Base-by-base conservation (phyloP, 2,329 filamentous ascomycete genomes). In the Domatiomyces globalis region DNA sequence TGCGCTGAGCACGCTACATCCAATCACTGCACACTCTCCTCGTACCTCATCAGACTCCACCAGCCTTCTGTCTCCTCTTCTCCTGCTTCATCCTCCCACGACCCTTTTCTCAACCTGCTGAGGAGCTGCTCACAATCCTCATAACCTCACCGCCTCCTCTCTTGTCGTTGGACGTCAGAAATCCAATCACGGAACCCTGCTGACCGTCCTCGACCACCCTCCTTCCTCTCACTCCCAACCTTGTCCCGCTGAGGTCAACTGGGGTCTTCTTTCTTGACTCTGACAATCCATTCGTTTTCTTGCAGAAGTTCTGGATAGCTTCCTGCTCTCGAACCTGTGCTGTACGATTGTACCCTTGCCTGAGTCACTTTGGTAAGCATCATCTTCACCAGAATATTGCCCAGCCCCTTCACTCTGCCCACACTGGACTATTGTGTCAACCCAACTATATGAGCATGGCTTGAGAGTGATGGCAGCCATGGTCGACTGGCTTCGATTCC, bases 261-360 rank as follows among this genome's bases (percentile, higher is more conserved):
- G 33, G 33, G 8, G 15, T 39, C 33, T 39, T 33, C 29, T 33
- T 39, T 15, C 33, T 39, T 39, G 33, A 10, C 33, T 39, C 33
- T 39, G 43, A 48, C 46, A 45, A 45, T 57, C 52, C 56, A 54
- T 46, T 58, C 55, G 53, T 56, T 57, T 52, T 49, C 50, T 46
- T 49, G 51, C 46, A 50, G 49, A 51, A 54, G 53, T 60, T 58
- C 58, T 58, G 56, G 58, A 53, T 51, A 60, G 50, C 58, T 53
- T 55, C 49, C 58, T 56, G 53, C 50, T 48, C 50, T 46, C 52
- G 51, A 50, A 39, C 33, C 33, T 39, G 33, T 39, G 12, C 33
- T 39, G 9, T 39, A 39, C 33, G 33, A 39, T 39, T 39, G 33
- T 39, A 15, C 33, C 6, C 33, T 39, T 39, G 33, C 33, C 33